Base-by-base conservation (phyloP, 176 grass and related monocot genomes). In the Tillandsia leiboldiana region DNA sequence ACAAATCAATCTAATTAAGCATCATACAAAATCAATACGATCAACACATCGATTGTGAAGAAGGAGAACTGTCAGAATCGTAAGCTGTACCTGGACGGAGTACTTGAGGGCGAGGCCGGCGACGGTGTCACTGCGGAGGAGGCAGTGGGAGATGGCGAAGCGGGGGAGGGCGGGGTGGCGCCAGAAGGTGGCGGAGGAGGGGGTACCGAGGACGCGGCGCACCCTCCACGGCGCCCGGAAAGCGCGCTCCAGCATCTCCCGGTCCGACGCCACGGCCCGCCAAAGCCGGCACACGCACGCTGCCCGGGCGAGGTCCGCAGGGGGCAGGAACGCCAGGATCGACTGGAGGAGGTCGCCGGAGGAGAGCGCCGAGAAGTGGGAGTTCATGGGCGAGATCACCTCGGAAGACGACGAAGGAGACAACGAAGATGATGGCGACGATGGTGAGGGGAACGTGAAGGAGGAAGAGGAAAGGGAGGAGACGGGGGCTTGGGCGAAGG, bases 221-320 rank as follows among this genome's bases (percentile, higher is more conserved):
- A 96, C 89, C 51, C 79, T 85, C 93, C 89, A 96, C 0, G 89
- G 93, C 48, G 76, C 81, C 3, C 81, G 48, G 71, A 96, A 96
- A 73, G 79, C 70, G 28, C 71, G 69, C 79, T 92, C 93, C 10
- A 81, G 52, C 78, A 96, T 74, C 51, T 76, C 72, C 51, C 88
- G 79, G 42, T 96, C 83, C 48, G 88, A 83, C 10, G 88, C 92
- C n/a, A 91, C 73, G 10, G 64, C 73, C 23, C 70, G 72, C 88
- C 92, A 96, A 29, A 80, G 67, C 27, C 92, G 92, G 74, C 88
- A 96, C 50, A 96, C 92, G 78, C 92, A 96, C 23, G 88, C 78
- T 8, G 88, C 78, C 53, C 92, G 73, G 26, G 88, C 88, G 15
- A 96, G 86, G 79, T 96, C 92, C 2, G 70, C 64, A 12, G 81